A percentile compares a stretch with the other conserved stretches of the same genome.
phyloP scores from a whole-genome alignment of 805 yeast genomes.

The Maudiozyma turicensis region DNA sequence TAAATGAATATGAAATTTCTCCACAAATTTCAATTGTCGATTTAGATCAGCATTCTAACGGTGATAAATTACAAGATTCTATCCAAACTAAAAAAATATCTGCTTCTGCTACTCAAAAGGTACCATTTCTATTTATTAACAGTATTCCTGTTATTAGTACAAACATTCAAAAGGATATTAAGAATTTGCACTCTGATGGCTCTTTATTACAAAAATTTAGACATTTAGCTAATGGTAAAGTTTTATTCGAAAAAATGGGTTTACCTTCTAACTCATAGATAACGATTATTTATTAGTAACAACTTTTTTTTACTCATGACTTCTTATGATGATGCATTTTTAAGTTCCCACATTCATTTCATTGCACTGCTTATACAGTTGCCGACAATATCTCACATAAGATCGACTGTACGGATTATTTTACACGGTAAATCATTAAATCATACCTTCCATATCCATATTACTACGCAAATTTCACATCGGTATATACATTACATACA shows the following conservation, averaged over 20 bases:
- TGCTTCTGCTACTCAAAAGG: not conserved
- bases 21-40: constrained; percentile 73
- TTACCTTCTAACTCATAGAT: constrained; percentile 20
- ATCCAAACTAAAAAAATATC: constrained; percentile 25
- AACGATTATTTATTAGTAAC: not conserved
- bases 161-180: constrained; percentile 6
- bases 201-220: constrained; percentile 13
- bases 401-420: too few species aligned
- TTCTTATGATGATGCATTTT: too few species aligned
- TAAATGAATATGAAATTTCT: constrained; percentile 52
- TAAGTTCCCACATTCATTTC: too few species aligned
- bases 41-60: constrained; percentile 67
- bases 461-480: not conserved
- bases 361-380: too few species aligned
- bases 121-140: constrained; percentile 22
- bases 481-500: not conserved
- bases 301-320: too few species aligned
- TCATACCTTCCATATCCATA: not conserved
- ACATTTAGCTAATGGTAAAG: constrained; percentile 13
- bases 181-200: constrained; percentile 11
- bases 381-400: too few species aligned
- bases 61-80: constrained; percentile 59
- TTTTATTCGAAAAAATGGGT: constrained; percentile 13
- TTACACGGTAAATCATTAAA: not conserved
- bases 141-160: constrained; percentile 12